phyloP scores from a whole-genome alignment of 306 rosid genomes.

The Carpinus fangiana region DNA sequence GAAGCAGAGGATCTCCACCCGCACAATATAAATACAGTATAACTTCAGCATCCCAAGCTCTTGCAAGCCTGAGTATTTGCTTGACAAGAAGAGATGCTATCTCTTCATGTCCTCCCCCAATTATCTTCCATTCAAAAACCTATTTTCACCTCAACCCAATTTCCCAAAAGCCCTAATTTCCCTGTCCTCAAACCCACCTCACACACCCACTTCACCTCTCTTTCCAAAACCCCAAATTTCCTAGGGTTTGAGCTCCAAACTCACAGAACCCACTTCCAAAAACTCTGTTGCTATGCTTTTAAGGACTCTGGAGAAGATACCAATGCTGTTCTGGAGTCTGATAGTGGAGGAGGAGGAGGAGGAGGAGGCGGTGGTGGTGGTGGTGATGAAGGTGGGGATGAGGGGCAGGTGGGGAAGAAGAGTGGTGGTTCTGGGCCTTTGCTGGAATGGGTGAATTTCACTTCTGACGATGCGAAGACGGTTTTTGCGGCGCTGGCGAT shows the following conservation, averaged over 20 bases:
- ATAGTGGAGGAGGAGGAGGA: slow-evolving; percentile 44
- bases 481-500: slow-evolving; percentile 78
- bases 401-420: slow-evolving; percentile 48
- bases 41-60: not conserved
- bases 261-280: slow-evolving; percentile 30
- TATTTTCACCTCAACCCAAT: slow-evolving; percentile 28
- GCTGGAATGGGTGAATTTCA: slow-evolving; percentile 74
- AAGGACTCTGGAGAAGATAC: slow-evolving; percentile 47
- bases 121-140: slow-evolving; percentile 49
- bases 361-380: slow-evolving; percentile 43
- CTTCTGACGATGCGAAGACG: slow-evolving; percentile 79
- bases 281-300: slow-evolving; percentile 43
- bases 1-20: not conserved
- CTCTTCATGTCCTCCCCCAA: slow-evolving; percentile 47
- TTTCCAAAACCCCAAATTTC: slow-evolving; percentile 19
- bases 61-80: not conserved
- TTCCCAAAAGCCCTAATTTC: slow-evolving; percentile 29
- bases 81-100: slow-evolving; percentile 47
- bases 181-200: slow-evolving; percentile 18
- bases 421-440: slow-evolving; percentile 45
- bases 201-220: slow-evolving; percentile 9
- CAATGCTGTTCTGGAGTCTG: slow-evolving; percentile 42
- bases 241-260: slow-evolving; percentile 16
- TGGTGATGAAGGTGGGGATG: slow-evolving; percentile 42
- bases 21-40: not conserved